Percentiles rank a stretch among this genome's conserved stretches.
Conservation (phyloP, 345 rosid species). For the Sisymbrium irio region DNA sequence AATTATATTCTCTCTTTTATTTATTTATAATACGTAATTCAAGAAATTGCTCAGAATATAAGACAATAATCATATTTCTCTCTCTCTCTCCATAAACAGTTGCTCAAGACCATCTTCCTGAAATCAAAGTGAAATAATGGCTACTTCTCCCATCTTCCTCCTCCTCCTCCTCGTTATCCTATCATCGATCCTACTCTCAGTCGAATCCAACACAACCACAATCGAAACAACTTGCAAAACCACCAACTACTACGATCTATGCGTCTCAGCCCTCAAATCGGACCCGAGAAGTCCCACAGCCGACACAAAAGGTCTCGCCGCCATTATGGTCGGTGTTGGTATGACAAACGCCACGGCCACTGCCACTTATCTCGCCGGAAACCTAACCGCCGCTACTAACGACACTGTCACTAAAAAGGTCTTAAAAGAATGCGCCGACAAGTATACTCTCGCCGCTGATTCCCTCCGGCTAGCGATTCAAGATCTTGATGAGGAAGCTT, state of each 20-base stretch:
- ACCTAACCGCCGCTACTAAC: conserved; percentile 21
- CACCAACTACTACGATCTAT: conserved; percentile 66
- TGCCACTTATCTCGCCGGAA: conserved; percentile 56
- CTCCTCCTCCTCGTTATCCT: conserved; percentile 26
- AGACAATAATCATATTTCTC: conserved; percentile 15
- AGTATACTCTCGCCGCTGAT: conserved; percentile 54
- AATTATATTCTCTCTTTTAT: not conserved
- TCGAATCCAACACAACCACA: conserved; percentile 31
- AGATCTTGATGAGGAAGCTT: conserved; percentile 53
- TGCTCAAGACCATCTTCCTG: not conserved
- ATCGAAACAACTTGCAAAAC: conserved; percentile 65
- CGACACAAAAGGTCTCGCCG: conserved; percentile 68
- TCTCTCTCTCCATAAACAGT: not conserved
- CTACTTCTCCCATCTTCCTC: conserved; percentile 22
- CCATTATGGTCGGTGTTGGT: conserved; percentile 55
- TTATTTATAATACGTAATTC: not conserved
- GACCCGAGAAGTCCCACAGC: conserved; percentile 52
- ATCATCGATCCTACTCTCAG: conserved; percentile 3
- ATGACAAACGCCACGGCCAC: conserved; percentile 66
- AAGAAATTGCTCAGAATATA: not conserved
- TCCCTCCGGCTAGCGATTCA: conserved; percentile 49
- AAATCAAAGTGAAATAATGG: conserved; percentile 6
- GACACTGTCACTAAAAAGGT: conserved; percentile 40
- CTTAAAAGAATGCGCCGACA: conserved; percentile 60
- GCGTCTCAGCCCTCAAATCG: conserved; percentile 69